Base-by-base conservation (phyloP, 1,284 basidiomycete genomes). In the Erythrobasidium hasegawianum region DNA sequence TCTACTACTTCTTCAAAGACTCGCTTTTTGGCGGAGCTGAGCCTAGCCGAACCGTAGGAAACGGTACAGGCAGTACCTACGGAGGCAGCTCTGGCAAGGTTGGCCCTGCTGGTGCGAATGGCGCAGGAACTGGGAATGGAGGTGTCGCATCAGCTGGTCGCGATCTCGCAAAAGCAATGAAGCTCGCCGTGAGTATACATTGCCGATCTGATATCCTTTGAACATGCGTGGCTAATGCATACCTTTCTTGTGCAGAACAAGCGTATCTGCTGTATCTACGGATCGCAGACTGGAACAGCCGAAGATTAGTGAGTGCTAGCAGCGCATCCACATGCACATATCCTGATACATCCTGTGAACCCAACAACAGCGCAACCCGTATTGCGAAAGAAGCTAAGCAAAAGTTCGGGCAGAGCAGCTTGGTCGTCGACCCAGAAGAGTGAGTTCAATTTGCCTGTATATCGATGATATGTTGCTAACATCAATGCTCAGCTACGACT, bases 401-500 rank as follows among this genome's bases (percentile, higher is more conserved):
- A 64, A 90, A 93, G 77, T 97, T 89, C 72, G 93, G 93, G 54
- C 83, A 96, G 13, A 87, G 90, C 9, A 94, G 91, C 11, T 85
- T 96, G 67, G 93, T 97, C 10, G 93, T 90, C 75, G 93, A 96
- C 76, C 90, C 91, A 3, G 93, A 97, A 77, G 93, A 97, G 78
- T 76, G 69, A 68, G 24, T 3, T 43, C 40, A 20, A n/a, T n/a
- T n/a, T n/a, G n/a, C n/a, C n/a, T n/a, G n/a, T n/a, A n/a, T n/a
- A n/a, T n/a, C n/a, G n/a, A n/a, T n/a, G n/a, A n/a, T n/a, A n/a
- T n/a, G n/a, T n/a, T n/a, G n/a, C n/a, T n/a, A n/a, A n/a, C n/a
- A n/a, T n/a, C n/a, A 4, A 18, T 14, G 1, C 3, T 5, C 68
- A 76, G 75, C 43, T 97, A 97, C 78, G 95, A 97, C 76, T 97